Evolutionary conservation across 2,329 filamentous ascomycete species (phyloP).

Genomic region (Xylariaceae sp.): DNA sequence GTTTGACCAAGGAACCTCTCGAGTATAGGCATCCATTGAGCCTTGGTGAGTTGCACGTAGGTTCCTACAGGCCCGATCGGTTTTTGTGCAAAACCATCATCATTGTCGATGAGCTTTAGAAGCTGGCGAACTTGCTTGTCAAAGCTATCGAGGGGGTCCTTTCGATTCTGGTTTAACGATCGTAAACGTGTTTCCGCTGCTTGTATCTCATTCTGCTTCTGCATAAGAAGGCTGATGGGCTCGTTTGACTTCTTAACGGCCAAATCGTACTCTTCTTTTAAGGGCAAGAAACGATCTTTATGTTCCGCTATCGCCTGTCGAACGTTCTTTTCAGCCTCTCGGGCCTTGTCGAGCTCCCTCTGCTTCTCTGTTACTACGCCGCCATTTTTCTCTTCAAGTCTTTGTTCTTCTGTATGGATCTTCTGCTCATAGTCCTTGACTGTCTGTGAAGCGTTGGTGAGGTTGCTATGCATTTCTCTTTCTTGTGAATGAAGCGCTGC

Average conservation of each 20-base stretch:
- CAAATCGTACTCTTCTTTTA: conserved; percentile 39
- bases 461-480: conserved; percentile 64
- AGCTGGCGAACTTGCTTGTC: conserved; percentile 67
- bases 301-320: conserved; percentile 37
- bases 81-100: conserved; percentile 69
- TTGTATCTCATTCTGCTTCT: conserved; percentile 61
- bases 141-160: conserved; percentile 68
- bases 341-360: conserved; percentile 63
- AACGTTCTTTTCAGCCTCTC: conserved; percentile 54
- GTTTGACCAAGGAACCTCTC: conserved; percentile 75
- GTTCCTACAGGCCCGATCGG: conserved; percentile 86
- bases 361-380: conserved; percentile 69
- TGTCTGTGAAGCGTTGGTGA: conserved; percentile 59
- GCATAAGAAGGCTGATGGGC: conserved; percentile 40
- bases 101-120: conserved; percentile 70
- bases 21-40: conserved; percentile 82
- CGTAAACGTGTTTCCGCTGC: conserved; percentile 57
- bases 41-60: conserved; percentile 76
- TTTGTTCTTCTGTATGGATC: conserved; percentile 62
- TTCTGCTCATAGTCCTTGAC: conserved; percentile 53
- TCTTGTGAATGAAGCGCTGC: conserved; percentile 65
- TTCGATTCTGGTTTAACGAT: conserved; percentile 61
- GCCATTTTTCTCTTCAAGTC: conserved; percentile 72
- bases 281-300: conserved; percentile 30
- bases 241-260: conserved; percentile 36